Percentiles rank a stretch among this genome's conserved stretches.
Conservation (phyloP, 441 rosid genomes). For the Gossypium schwendimanii region DNA sequence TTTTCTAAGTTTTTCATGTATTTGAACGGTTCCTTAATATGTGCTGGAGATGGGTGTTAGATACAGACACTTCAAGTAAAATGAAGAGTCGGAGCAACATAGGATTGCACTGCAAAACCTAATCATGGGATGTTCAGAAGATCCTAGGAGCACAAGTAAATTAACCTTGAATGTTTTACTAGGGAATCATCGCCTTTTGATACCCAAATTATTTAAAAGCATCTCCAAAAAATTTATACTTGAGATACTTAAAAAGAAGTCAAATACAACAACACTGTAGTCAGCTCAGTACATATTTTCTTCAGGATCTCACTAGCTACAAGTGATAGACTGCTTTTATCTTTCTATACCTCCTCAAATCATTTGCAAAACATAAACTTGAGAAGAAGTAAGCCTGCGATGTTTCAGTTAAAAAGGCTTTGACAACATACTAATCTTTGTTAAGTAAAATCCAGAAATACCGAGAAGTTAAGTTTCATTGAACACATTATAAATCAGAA, state of each 20-base stretch:
- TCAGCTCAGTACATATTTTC: background rate
- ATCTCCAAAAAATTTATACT: background rate
- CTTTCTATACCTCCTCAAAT: background rate
- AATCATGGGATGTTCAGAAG: background rate
- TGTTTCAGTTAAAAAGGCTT: background rate
- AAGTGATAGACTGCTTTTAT: background rate
- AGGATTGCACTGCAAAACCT: background rate
- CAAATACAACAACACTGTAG: background rate
- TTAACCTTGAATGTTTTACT: constrained; percentile 2
- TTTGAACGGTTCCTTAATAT: background rate
- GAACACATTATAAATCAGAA: background rate
- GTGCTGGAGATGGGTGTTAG: background rate
- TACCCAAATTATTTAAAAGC: background rate
- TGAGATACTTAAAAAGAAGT: background rate
- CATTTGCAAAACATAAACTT: background rate
- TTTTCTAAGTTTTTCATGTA: no score
- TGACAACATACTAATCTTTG: background rate
- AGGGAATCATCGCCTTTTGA: background rate
- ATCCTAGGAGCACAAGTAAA: background rate
- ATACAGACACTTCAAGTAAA: background rate
- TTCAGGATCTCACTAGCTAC: background rate
- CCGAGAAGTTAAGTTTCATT: background rate
- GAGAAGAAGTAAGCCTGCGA: background rate
- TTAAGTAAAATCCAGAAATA: background rate
- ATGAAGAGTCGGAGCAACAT: background rate